These are phyloP conservation scores for Rhizoctonia solani DNA, from an alignment of 1,284 basidiomycete species.

Conservation along the genomic window DNA sequence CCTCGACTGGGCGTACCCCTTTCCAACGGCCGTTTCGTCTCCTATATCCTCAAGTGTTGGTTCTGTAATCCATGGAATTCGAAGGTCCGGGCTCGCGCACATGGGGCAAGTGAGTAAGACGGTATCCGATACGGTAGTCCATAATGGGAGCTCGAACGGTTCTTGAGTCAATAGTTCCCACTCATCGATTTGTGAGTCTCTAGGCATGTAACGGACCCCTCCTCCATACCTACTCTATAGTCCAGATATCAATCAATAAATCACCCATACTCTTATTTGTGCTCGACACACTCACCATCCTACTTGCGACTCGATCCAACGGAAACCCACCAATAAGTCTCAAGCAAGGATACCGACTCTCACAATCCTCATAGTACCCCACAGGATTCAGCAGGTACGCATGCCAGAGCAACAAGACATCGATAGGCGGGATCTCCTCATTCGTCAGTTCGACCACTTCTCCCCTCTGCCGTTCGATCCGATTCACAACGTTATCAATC, in stretches of 20 bases:
- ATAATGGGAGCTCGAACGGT: slow-evolving; percentile 7
- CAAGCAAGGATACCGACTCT: slow-evolving; percentile 3
- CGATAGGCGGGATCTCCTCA: slow-evolving; percentile 11
- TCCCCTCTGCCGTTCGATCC: slow-evolving; percentile 12
- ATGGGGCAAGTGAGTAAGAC: slow-evolving; percentile 24
- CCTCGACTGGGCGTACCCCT: slow-evolving; percentile 21
- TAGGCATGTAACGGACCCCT: not conserved
- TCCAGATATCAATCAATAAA: not conserved
- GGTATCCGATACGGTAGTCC: slow-evolving; percentile 11
- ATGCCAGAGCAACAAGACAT: slow-evolving; percentile 19
- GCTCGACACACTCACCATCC: no score
- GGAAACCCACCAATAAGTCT: slow-evolving; percentile 29
- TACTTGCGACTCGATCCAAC: slow-evolving; percentile 17
- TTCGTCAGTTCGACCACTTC: slow-evolving; percentile 22
- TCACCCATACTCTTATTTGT: not conserved
- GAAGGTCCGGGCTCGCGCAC: slow-evolving; percentile 17
- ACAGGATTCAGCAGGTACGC: slow-evolving; percentile 31
- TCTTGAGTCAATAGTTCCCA: slow-evolving; percentile 27
- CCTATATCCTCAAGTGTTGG: slow-evolving; percentile 8
- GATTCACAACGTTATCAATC: slow-evolving; percentile 22
- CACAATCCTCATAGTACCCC: slow-evolving; percentile 25
- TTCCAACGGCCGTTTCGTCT: not conserved
- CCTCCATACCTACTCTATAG: slow-evolving; percentile 17
- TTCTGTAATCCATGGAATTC: slow-evolving; percentile 13
- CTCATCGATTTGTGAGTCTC: slow-evolving; percentile 27